These are phyloP conservation scores for Alternaria angustiovoidea DNA, from an alignment of 2,329 filamentous ascomycete species.

Conservation along the genomic window DNA sequence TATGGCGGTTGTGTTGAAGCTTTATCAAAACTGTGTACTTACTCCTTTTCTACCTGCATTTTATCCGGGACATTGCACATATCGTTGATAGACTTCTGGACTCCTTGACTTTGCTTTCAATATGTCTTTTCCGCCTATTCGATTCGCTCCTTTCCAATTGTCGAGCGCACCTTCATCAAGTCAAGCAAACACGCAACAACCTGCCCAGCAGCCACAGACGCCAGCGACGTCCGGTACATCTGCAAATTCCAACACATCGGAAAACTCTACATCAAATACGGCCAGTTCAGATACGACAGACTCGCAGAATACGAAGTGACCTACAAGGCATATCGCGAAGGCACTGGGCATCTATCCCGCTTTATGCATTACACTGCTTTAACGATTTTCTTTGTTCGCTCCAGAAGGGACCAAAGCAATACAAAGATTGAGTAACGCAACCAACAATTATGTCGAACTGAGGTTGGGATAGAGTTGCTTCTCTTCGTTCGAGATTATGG, in stretches of 20 bases:
- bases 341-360: neutral
- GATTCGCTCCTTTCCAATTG: slow-evolving; percentile 43
- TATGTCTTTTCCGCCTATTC: slow-evolving; percentile 40
- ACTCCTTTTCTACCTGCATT: neutral
- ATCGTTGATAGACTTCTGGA: neutral
- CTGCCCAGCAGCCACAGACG: slow-evolving; percentile 27
- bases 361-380: neutral
- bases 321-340: neutral
- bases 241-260: neutral
- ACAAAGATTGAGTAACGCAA: neutral
- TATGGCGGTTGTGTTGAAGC: neutral
- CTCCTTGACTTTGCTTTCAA: neutral
- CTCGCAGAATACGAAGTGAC: neutral
- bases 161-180: slow-evolving; percentile 27
- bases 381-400: neutral
- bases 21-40: neutral
- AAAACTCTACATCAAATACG: slow-evolving; percentile 4
- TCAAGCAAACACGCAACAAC: slow-evolving; percentile 19
- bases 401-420: neutral
- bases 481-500: neutral
- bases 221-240: neutral
- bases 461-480: too few relatives aligned
- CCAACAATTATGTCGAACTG: neutral
- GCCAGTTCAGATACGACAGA: neutral
- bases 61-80: neutral